Conservation (phyloP, 73 alveolate genomes). For the Symbiodinium natans region DNA sequence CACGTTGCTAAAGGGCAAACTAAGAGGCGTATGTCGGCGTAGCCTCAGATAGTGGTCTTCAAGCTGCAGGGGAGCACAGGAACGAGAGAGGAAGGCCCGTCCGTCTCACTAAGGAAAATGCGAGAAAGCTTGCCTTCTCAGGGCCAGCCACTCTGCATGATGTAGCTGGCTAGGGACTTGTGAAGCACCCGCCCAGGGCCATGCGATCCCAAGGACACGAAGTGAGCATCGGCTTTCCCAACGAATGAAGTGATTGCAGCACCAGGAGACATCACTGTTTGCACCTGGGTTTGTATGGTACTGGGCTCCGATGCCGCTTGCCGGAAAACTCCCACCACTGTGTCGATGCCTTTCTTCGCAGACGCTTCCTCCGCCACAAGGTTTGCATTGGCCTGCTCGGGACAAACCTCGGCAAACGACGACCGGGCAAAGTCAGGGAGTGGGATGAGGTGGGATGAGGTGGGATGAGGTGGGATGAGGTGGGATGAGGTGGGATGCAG, state of each 20-base stretch:
- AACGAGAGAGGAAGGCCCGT: not conserved
- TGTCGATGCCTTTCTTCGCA: not conserved
- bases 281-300: slow-evolving; percentile 37
- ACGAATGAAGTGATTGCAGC: slow-evolving; percentile 71
- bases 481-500: no score
- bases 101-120: no score
- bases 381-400: slow-evolving; percentile 8
- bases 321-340: not conserved
- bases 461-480: no score
- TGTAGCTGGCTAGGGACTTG: slow-evolving; percentile 79
- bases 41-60: not conserved
- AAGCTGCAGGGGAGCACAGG: no score
- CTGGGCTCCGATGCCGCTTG: not conserved
- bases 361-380: not conserved
- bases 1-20: slow-evolving; percentile 65
- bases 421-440: no score
- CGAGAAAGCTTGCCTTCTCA: not conserved
- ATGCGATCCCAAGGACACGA: slow-evolving; percentile 83
- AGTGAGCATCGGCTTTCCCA: slow-evolving; percentile 18
- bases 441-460: not conserved
- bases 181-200: slow-evolving; percentile 79
- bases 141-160: slow-evolving; percentile 66
- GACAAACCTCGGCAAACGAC: not conserved
- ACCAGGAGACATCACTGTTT: slow-evolving; percentile 74
- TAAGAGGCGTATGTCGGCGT: slow-evolving; percentile 40